Evolutionary conservation across 306 rosid species (phyloP).

Genomic region (Trichosanthes truncata): DNA sequence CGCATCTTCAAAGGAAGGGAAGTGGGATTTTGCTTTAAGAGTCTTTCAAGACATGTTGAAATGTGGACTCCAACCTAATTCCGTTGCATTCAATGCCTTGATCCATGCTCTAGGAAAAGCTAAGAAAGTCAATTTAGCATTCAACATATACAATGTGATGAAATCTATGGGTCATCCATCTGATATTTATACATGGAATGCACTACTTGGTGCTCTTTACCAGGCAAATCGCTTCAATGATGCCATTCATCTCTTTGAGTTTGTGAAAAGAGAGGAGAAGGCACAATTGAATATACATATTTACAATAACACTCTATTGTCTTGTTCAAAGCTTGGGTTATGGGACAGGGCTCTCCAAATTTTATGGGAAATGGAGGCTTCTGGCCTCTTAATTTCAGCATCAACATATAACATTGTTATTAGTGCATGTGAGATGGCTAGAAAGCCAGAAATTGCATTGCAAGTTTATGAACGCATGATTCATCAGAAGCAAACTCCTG

Average conservation of each 20-base stretch:
- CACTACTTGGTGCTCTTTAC: constrained; percentile 51
- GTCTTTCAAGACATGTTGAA: constrained; percentile 54
- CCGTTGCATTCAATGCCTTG: constrained; percentile 55
- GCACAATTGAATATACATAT: constrained; percentile 38
- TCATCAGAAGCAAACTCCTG: constrained; percentile 53
- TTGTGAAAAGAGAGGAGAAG: constrained; percentile 28
- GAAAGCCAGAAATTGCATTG: constrained; percentile 63
- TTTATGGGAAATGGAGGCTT: constrained; percentile 78
- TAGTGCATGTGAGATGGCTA: constrained; percentile 59
- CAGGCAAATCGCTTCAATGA: constrained; percentile 37
- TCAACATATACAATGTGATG: constrained; percentile 32
- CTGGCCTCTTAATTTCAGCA: constrained; percentile 35
- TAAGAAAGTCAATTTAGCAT: constrained; percentile 59
- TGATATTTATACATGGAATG: constrained; percentile 70
- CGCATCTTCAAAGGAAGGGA: constrained; percentile 64
- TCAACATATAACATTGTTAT: constrained; percentile 68
- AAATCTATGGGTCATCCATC: constrained; percentile 49
- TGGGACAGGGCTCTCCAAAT: constrained; percentile 71
- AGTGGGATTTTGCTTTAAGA: constrained; percentile 50
- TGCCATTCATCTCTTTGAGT: constrained; percentile 57
- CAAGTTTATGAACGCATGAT: constrained; percentile 85
- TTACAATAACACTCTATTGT: constrained; percentile 53
- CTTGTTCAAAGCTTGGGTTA: constrained; percentile 72
- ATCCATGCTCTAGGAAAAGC: constrained; percentile 73
- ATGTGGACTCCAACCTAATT: constrained; percentile 43